These are phyloP conservation scores for Xylariaceae sp. DNA, from an alignment of 2,329 filamentous ascomycete genomes.

Conservation along the genomic window DNA sequence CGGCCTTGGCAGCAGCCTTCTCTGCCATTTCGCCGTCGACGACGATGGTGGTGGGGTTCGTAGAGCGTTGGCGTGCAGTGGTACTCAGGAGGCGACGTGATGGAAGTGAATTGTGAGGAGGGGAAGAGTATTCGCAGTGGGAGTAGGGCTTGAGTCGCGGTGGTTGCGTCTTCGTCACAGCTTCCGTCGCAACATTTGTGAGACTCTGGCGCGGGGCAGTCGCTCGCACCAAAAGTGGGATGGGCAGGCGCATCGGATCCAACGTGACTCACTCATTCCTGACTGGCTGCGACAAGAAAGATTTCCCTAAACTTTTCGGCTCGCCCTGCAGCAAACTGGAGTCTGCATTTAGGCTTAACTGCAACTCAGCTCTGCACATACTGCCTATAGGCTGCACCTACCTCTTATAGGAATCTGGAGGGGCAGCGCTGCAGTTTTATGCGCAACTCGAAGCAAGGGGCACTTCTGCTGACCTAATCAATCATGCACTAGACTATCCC, in stretches of 20 bases:
- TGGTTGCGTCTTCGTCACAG: too few relatives aligned
- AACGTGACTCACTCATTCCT: constrained; percentile 15
- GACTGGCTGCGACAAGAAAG: constrained; percentile 13
- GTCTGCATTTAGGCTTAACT: background rate
- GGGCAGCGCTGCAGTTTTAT: constrained; percentile 1
- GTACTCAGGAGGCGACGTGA: too few relatives aligned
- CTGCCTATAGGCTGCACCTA: constrained; percentile 3
- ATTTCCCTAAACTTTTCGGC: constrained; percentile 8
- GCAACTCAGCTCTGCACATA: too few relatives aligned
- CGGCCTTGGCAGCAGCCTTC: background rate
- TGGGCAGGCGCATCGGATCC: constrained; percentile 16
- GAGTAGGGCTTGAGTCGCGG: too few relatives aligned
- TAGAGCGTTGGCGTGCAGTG: too few relatives aligned
- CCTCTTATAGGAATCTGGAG: constrained; percentile 13
- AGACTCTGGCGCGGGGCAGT: too few relatives aligned
- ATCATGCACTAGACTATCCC: background rate
- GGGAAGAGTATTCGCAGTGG: too few relatives aligned
- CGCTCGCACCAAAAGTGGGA: constrained; percentile 1
- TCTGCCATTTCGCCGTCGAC: background rate
- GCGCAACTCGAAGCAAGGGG: constrained; percentile 18
- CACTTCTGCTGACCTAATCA: constrained; percentile 1
- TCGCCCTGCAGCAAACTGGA: constrained; percentile 12
- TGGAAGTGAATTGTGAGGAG: too few relatives aligned
- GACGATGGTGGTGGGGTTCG: too few relatives aligned
- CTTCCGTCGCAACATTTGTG: too few relatives aligned